These are phyloP conservation scores for Candida peoriensis DNA, from an alignment of 805 yeast genomes.

Conservation along the genomic window DNA sequence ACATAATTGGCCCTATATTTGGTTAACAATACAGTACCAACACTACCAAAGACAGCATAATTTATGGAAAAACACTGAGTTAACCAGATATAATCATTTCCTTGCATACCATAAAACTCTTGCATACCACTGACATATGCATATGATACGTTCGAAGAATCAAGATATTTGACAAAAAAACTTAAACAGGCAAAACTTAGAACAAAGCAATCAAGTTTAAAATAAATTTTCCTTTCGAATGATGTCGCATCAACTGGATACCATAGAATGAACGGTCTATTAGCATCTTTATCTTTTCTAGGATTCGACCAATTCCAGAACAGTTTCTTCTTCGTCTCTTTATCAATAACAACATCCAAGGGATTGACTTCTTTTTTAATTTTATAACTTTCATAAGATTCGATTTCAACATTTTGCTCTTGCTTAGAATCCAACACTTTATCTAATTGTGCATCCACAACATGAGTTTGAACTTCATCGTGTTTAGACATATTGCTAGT, in stretches of 20 bases:
- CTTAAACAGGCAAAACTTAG: slow-evolving; percentile 10
- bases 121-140: slow-evolving; percentile 58
- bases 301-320: too few species aligned
- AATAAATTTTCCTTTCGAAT: slow-evolving; percentile 12
- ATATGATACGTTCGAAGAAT: slow-evolving; percentile 28
- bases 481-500: too few species aligned
- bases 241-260: slow-evolving; percentile 12
- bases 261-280: slow-evolving; percentile 7
- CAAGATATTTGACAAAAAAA: slow-evolving; percentile 16
- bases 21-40: slow-evolving; percentile 4
- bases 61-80: slow-evolving; percentile 5
- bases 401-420: too few species aligned
- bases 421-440: too few species aligned
- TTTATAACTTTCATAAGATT: too few species aligned
- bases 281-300: too few species aligned
- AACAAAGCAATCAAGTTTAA: slow-evolving; percentile 15
- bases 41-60: slow-evolving; percentile 26
- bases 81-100: slow-evolving; percentile 28
- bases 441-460: too few species aligned
- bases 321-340: too few species aligned
- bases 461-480: too few species aligned
- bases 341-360: too few species aligned
- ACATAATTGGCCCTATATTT: slow-evolving; percentile 1
- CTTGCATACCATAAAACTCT: slow-evolving; percentile 43
- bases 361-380: too few species aligned